Evolutionary conservation across 306 rosid species (phyloP), one percentile per base, ranked within the genome.

Genomic region (Prunus salicina): DNA sequence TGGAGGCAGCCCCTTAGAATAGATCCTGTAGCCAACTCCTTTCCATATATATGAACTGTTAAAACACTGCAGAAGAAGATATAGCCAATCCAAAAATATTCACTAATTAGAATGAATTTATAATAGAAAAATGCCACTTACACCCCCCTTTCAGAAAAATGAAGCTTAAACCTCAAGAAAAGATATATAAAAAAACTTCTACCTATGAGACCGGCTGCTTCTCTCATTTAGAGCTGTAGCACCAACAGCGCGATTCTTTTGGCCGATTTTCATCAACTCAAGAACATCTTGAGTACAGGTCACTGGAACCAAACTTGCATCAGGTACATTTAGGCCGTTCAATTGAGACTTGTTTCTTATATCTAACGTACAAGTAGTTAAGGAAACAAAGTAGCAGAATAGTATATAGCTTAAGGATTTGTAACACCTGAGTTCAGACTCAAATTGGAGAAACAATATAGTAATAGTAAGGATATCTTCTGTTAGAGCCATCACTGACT

Each of bases 181-280:
- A 69, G 57, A 69, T 61, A 56, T 45, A 28, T 50, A 45, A 74
- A 63, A 14, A 15, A 49, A 12, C 8, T 1, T 64, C 69, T 67
- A 95, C 98, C 98, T 92, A 61, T 95, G 98, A 47, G 98, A 95
- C 71, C 98, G 96, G 76, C 98, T 95, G 80, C 98, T 95, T 71
- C 98, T 80, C 82, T 90, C 98, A 28, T 95, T 92, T 70, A 95
- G 89, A 82, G 98, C 98, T 5, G 98, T 95, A 27, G 98, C 97
- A 15, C 98, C 97, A 11, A 95, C 91, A 6, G 97, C 92, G 20
- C 98, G 95, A 77, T 95, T 92, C 83, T 60, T 92, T 70, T 92
- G 98, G 74, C 98, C 98, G 75, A 89, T 82, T 82, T 67, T 92
- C 98, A 95, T 95, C 73, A 92, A 83, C 72, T 87, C 90, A 62